Evolutionary conservation across 208 protist species (phyloP).

Genomic region (Leishmania amazonensis): DNA sequence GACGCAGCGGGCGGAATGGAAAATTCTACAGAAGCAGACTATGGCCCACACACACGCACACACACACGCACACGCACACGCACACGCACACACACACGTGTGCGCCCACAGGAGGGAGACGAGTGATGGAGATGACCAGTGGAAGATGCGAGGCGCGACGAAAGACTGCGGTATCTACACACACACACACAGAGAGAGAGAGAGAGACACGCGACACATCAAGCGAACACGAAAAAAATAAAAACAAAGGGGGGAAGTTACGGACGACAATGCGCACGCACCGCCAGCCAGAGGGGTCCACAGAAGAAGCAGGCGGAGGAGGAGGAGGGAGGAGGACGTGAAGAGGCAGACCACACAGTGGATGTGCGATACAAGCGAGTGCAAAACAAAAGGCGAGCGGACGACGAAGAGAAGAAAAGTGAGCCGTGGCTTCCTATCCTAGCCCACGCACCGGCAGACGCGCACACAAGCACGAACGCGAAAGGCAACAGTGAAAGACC

Average conservation of each 20-base stretch:
- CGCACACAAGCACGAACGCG: neutral
- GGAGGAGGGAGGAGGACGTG: neutral
- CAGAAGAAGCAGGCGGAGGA: neutral
- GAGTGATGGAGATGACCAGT: neutral
- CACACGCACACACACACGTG: neutral
- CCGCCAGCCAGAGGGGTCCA: neutral
- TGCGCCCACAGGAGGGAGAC: neutral
- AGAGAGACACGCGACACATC: neutral
- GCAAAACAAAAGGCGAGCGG: neutral
- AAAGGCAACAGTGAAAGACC: neutral
- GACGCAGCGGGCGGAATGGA: too few species aligned
- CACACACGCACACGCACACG: neutral
- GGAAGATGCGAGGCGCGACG: neutral
- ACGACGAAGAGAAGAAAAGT: neutral
- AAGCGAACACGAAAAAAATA: neutral
- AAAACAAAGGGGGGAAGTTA: too few species aligned
- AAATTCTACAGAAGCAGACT: too few species aligned
- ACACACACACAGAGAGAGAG: too few species aligned
- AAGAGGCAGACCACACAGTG: neutral
- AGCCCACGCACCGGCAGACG: neutral
- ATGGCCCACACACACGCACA: too few species aligned
- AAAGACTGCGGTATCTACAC: too few species aligned
- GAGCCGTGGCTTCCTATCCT: neutral
- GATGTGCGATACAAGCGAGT: neutral
- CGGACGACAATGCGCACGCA: neutral